Percentiles rank a stretch among this genome's conserved stretches.
These are phyloP conservation scores for Bryopsis sp. DNA, from an alignment of 139 green algal genomes.

Conservation along the genomic window DNA sequence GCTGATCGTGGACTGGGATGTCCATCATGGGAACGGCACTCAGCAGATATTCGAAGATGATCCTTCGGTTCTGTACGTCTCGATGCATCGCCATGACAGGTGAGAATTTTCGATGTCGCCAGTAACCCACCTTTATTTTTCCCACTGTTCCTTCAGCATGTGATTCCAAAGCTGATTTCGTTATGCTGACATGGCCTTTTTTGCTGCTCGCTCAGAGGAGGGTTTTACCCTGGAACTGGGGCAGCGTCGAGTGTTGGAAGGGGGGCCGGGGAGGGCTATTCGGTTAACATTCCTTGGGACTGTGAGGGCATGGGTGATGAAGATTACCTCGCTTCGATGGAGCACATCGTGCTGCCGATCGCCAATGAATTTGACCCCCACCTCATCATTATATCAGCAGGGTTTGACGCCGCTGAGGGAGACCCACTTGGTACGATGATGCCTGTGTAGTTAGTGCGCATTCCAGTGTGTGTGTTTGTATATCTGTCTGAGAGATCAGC, in stretches of 20 bases:
- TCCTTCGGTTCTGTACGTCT: constrained; percentile 64
- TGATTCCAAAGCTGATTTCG: no score
- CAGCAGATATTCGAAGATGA: constrained; percentile 67
- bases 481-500: no score
- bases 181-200: no score
- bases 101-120: no score
- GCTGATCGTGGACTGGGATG: constrained; percentile 72
- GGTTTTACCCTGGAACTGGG: constrained; percentile 56
- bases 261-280: constrained; percentile 43
- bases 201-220: constrained; percentile 17
- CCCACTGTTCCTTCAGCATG: no score
- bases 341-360: constrained; percentile 62
- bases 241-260: constrained; percentile 27
- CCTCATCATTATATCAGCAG: constrained; percentile 59
- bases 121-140: no score
- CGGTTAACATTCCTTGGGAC: constrained; percentile 63
- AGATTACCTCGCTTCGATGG: constrained; percentile 62
- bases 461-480: no score
- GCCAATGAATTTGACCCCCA: constrained; percentile 53
- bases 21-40: constrained; percentile 76
- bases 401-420: constrained; percentile 65
- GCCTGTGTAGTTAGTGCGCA: neutral
- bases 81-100: constrained; percentile 50
- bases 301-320: constrained; percentile 32
- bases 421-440: constrained; percentile 32